Evolutionary conservation across 2,329 filamentous ascomycete species (phyloP).

Genomic region (Endothia cerciana): DNA sequence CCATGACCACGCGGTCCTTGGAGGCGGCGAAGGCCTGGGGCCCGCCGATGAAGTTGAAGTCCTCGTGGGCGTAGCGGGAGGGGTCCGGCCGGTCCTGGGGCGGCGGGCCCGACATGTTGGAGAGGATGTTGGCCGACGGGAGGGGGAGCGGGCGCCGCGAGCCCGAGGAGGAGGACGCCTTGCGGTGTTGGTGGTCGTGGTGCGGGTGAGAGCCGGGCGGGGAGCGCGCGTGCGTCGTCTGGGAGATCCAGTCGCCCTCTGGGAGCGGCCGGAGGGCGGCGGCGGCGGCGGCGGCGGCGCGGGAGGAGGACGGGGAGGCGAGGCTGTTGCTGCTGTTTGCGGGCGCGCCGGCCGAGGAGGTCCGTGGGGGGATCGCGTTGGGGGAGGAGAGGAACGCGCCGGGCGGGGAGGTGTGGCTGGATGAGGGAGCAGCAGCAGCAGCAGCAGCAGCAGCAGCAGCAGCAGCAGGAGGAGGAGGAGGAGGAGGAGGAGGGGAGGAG

Average conservation of each 20-base stretch:
- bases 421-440: conserved; percentile 16
- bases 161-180: conserved; percentile 20
- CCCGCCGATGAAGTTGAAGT: conserved; percentile 54
- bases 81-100: conserved; percentile 49
- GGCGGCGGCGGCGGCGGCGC: conserved; percentile 14
- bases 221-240: conserved; percentile 39
- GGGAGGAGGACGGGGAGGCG: conserved; percentile 2
- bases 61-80: conserved; percentile 56
- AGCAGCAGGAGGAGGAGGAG: neutral
- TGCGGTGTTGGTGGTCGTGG: conserved; percentile 33
- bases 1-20: conserved; percentile 78
- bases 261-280: conserved; percentile 57
- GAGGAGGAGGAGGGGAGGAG: neutral
- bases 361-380: conserved; percentile 72
- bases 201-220: conserved; percentile 16
- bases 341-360: conserved; percentile 65
- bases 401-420: conserved; percentile 29
- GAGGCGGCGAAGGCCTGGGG: conserved; percentile 67
- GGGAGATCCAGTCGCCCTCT: conserved; percentile 64
- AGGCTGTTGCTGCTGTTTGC: conserved; percentile 33
- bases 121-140: conserved; percentile 38
- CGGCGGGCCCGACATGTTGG: conserved; percentile 41
- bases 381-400: conserved; percentile 53
- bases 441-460: neutral
- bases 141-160: conserved; percentile 33